A percentile compares a stretch with the other conserved stretches of the same genome.
phyloP scores from a whole-genome alignment of 2,329 filamentous ascomycete species.

The Aspergillus tubingensis region DNA sequence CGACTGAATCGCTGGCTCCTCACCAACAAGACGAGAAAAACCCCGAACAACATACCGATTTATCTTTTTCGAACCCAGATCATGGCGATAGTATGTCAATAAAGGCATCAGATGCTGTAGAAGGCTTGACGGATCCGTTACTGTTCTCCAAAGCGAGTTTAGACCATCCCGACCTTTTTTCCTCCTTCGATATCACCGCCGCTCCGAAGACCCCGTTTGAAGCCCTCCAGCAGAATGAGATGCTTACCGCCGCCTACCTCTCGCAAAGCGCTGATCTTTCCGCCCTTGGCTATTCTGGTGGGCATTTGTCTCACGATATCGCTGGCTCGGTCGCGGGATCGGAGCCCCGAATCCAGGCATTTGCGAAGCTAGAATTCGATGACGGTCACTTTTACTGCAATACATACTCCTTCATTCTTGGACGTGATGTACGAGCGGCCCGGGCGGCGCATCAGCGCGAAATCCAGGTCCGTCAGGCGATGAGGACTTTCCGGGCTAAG shows the following conservation, averaged over 20 bases:
- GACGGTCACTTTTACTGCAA: slow-evolving; percentile 68
- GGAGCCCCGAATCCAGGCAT: slow-evolving; percentile 57
- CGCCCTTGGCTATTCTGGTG: slow-evolving; percentile 35
- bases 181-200: slow-evolving; percentile 36
- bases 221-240: slow-evolving; percentile 42
- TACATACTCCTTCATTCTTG: slow-evolving; percentile 63
- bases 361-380: slow-evolving; percentile 64
- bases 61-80: slow-evolving; percentile 17
- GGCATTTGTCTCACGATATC: slow-evolving; percentile 31
- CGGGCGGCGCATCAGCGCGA: slow-evolving; percentile 50
- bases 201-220: slow-evolving; percentile 39
- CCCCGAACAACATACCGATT: slow-evolving; percentile 11
- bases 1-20: slow-evolving; percentile 2
- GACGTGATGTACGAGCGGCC: slow-evolving; percentile 59
- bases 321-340: slow-evolving; percentile 42
- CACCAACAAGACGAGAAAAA: slow-evolving; percentile 17
- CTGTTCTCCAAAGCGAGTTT: slow-evolving; percentile 33
- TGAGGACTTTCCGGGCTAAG: slow-evolving; percentile 46
- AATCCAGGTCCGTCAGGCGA: slow-evolving; percentile 43
- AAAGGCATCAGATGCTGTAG: slow-evolving; percentile 27
- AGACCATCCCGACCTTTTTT: slow-evolving; percentile 38
- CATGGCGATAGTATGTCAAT: slow-evolving; percentile 5
- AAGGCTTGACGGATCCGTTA: slow-evolving; percentile 37
- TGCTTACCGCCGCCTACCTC: slow-evolving; percentile 42
- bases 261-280: slow-evolving; percentile 39